Evolutionary conservation across 139 green algal species (phyloP), one percentile per base, ranked within the genome.

Genomic region (Pleodorina starrii): DNA sequence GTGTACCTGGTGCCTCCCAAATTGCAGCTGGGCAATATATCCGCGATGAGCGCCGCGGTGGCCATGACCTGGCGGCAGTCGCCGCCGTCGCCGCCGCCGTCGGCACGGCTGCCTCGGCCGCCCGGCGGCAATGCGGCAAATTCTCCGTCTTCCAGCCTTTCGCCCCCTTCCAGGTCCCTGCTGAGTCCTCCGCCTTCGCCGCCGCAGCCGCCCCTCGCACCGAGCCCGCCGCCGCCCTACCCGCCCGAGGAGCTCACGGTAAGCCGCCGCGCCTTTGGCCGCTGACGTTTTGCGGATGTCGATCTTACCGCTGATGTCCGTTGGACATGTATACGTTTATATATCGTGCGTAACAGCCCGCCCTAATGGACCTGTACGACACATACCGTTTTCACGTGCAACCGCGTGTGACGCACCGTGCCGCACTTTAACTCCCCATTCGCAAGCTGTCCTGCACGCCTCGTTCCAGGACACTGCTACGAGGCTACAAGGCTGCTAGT

Each of bases 231-330:
- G 16, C 74, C 74, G 12, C 74, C 74, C 7, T 84, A 72, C 32
- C 48, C 76, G 0, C 76, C 76, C 32, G 76, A 84, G 50, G 76
- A 84, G 6, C 76, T 84, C 5, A 32, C 17, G 76, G 76, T 84
- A 35, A 66, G 9, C 7, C 12, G 17, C 11, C 27, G 42, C 72
- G 2, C 29, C 54, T 66, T 21, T 25, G 25, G 29, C 54, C 29
- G 54, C 54, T 66, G 21, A 66, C 5, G 9, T 60, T 12, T 21
- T 66, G 29, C 54, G 25, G 5, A 25, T 12, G 54, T 66, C 29
- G 54, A 66, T 66, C 7, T 7, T 21, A 66, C 21, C 54, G 29
- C 21, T 25, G 9, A 12, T 7, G 54, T 66, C 3, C 2, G 14
- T 59, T 1, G 1, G 35, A 12, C 5, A 2, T 36, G 43, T 51